A percentile compares a stretch with the other conserved stretches of the same genome.
Conservation (phyloP, 805 yeast species). For the Ogataea polymorpha region DNA sequence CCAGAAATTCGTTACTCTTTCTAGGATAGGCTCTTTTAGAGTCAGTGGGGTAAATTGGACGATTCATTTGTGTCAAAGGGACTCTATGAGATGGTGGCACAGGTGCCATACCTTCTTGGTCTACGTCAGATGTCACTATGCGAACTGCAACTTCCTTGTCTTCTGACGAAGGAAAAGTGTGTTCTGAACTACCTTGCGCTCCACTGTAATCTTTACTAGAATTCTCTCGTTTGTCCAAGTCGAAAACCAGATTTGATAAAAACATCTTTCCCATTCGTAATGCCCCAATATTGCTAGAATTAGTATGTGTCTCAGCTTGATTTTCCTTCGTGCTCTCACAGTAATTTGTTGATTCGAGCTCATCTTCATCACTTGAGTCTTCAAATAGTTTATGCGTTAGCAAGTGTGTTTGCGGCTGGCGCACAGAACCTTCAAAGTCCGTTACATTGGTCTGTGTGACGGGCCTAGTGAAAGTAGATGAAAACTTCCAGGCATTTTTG, state of each 20-base stretch:
- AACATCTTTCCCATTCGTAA: background rate
- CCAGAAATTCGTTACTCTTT: background rate
- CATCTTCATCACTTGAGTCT: slow-evolving; percentile 31
- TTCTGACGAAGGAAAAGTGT: too few species aligned
- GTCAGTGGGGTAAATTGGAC: background rate
- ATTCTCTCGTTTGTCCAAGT: background rate
- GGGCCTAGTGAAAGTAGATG: slow-evolving; percentile 17
- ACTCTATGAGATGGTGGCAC: slow-evolving; percentile 5
- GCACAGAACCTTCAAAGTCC: too few species aligned
- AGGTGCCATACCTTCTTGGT: background rate
- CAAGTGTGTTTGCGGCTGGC: too few species aligned
- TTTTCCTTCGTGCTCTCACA: too few species aligned
- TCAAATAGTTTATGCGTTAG: slow-evolving; percentile 23
- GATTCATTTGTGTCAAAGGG: slow-evolving; percentile 1
- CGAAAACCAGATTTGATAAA: background rate
- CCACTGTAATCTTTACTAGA: too few species aligned
- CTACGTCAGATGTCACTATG: background rate
- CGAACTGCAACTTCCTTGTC: background rate
- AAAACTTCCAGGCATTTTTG: background rate
- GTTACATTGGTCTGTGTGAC: background rate
- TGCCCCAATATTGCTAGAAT: background rate
- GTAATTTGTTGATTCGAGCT: background rate
- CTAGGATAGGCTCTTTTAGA: too few species aligned
- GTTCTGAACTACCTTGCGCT: too few species aligned
- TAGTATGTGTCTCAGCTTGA: too few species aligned